Evolutionary conservation across 805 yeast species (phyloP).

Genomic region (Starmera quercuum): DNA sequence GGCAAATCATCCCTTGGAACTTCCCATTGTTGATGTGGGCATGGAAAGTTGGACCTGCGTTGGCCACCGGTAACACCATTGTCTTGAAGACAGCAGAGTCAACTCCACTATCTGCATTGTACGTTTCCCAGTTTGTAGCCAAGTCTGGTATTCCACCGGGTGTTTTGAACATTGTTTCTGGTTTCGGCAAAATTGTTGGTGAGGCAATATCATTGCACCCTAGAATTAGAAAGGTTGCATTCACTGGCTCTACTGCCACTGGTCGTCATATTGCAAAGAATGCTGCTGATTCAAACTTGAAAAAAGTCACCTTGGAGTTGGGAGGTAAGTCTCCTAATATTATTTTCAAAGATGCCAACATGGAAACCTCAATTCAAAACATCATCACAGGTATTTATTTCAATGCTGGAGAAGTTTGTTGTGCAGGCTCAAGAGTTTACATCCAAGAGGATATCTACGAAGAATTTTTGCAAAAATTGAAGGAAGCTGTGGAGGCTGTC

Average conservation of each 20-base stretch:
- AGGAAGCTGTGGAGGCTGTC: constrained; percentile 36
- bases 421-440: constrained; percentile 86
- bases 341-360: constrained; percentile 69
- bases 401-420: constrained; percentile 91
- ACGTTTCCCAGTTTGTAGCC: constrained; percentile 56
- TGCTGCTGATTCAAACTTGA: constrained; percentile 66
- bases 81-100: constrained; percentile 89
- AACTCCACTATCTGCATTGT: constrained; percentile 85
- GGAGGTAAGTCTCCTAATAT: constrained; percentile 91
- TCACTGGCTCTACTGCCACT: constrained; percentile 90
- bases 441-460: constrained; percentile 71
- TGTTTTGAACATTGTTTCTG: constrained; percentile 80
- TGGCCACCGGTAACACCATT: constrained; percentile 84
- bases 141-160: constrained; percentile 92
- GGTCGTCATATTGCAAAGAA: constrained; percentile 67
- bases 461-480: constrained; percentile 51
- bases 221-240: constrained; percentile 82
- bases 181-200: constrained; percentile 83
- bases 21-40: constrained; percentile 91
- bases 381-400: constrained; percentile 72
- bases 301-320: constrained; percentile 76
- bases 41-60: constrained; percentile 92
- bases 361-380: constrained; percentile 56
- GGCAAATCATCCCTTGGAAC: constrained; percentile 96
- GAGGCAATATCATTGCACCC: constrained; percentile 71